A percentile compares a stretch with the other conserved stretches of the same genome.
Evolutionary conservation across 805 yeast species (phyloP).

Genomic region (Teunomyces stri): DNA sequence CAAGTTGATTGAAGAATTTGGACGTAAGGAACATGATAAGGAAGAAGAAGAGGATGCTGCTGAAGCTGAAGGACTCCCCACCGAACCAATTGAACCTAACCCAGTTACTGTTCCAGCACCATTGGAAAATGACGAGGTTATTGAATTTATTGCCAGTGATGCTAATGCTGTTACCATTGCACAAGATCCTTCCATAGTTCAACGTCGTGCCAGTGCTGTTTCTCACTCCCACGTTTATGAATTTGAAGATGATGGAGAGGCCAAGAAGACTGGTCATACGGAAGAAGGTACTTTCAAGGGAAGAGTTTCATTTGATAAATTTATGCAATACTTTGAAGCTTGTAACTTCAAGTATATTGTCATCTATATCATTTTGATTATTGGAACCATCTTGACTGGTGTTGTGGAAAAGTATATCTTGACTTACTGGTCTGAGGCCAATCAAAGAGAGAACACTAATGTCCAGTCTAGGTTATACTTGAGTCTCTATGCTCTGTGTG

Average conservation of each 20-base stretch:
- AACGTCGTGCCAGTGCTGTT: slow-evolving; percentile 21
- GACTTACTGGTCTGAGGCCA: slow-evolving; percentile 65
- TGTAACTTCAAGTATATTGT: slow-evolving; percentile 30
- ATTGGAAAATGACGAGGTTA: slow-evolving; percentile 2
- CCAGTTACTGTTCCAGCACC: neutral
- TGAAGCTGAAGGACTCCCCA: neutral
- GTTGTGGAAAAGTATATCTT: slow-evolving; percentile 59
- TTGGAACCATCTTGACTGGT: slow-evolving; percentile 31
- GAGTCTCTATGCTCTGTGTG: slow-evolving; percentile 53
- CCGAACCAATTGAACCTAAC: neutral
- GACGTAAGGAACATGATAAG: slow-evolving; percentile 9
- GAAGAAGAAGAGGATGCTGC: slow-evolving; percentile 4
- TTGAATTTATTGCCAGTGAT: slow-evolving; percentile 6
- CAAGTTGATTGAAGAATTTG: slow-evolving; percentile 21
- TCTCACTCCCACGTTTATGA: slow-evolving; percentile 23
- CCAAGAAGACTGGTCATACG: slow-evolving; percentile 12
- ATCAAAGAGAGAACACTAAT: slow-evolving; percentile 41
- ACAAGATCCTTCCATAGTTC: neutral
- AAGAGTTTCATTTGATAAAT: slow-evolving; percentile 53
- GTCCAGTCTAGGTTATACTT: slow-evolving; percentile 45
- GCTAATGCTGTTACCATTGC: slow-evolving; percentile 3
- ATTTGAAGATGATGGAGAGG: slow-evolving; percentile 15
- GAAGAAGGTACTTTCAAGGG: slow-evolving; percentile 53
- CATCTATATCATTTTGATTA: slow-evolving; percentile 41
- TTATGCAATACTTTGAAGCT: slow-evolving; percentile 55